Conservation (phyloP, 306 rosid species). For the Pueraria montana region DNA sequence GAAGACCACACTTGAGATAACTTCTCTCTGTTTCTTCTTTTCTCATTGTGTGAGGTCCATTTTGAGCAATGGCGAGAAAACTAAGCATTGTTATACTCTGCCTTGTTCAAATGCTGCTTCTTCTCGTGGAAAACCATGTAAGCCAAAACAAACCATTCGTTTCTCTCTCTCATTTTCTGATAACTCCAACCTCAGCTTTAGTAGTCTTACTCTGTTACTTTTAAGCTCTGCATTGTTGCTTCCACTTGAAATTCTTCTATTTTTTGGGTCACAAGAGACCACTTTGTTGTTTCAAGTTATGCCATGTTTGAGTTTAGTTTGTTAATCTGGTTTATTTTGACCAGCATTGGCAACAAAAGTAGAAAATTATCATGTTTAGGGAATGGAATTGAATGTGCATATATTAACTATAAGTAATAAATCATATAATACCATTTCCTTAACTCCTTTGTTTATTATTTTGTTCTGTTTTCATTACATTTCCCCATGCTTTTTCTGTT, state of each 20-base stretch:
- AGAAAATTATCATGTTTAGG: not conserved
- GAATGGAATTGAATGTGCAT: conserved; percentile 17
- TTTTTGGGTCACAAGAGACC: not conserved
- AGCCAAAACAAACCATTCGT: conserved; percentile 36
- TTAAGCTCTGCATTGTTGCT: conserved; percentile 4
- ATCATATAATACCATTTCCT: not conserved
- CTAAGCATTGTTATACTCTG: conserved; percentile 43
- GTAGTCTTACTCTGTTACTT: conserved; percentile 18
- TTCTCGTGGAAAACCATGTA: conserved; percentile 63
- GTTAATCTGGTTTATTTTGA: conserved; percentile 13
- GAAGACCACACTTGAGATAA: conserved; percentile 44
- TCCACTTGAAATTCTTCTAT: not conserved
- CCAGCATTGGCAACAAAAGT: not conserved
- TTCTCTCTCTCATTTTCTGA: conserved; percentile 16
- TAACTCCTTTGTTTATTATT: not conserved
- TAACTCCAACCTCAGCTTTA: conserved; percentile 16
- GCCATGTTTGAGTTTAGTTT: not conserved
- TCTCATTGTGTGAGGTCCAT: conserved; percentile 18
- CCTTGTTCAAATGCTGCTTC: conserved; percentile 50
- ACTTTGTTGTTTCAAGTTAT: not conserved
- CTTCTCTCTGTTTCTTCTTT: conserved; percentile 12
- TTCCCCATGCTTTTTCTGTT: not conserved
- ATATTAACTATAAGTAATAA: not conserved
- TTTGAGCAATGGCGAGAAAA: conserved; percentile 61
- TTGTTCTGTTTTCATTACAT: not conserved